Evolutionary conservation across 352 stramenopile genomes (phyloP).

Genomic region (Paralagenidium karlingii): DNA sequence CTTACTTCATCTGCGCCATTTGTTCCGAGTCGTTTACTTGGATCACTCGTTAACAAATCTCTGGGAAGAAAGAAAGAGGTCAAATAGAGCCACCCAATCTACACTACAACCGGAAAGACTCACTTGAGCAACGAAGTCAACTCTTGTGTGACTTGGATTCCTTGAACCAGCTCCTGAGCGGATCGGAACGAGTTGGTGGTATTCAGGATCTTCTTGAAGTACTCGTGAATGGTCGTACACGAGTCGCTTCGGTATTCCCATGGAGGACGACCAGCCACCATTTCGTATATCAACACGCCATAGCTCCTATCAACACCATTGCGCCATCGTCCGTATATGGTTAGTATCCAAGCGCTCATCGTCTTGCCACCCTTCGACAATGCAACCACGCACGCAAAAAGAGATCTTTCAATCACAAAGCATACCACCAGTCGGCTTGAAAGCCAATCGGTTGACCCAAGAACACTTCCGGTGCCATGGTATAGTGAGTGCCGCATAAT

Average conservation of each 20-base stretch:
- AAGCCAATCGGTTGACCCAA: slow-evolving; percentile 14
- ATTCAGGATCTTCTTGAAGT: slow-evolving; percentile 17
- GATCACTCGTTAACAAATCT: slow-evolving; percentile 16
- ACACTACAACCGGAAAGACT: too few species aligned
- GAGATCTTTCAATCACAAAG: neutral
- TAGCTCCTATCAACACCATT: slow-evolving; percentile 25
- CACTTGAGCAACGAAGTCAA: slow-evolving; percentile 20
- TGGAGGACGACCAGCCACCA: slow-evolving; percentile 39
- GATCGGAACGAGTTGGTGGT: neutral
- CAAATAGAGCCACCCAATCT: too few species aligned
- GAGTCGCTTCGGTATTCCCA: slow-evolving; percentile 49
- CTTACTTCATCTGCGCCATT: slow-evolving; percentile 12
- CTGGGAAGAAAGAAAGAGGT: slow-evolving; percentile 10
- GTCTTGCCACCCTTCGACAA: too few species aligned
- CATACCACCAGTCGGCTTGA: slow-evolving; percentile 60
- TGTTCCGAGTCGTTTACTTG: slow-evolving; percentile 22
- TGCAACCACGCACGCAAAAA: neutral
- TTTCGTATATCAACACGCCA: slow-evolving; percentile 65
- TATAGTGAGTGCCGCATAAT: slow-evolving; percentile 58
- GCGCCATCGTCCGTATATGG: too few species aligned
- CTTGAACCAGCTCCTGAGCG: neutral
- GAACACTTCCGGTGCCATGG: slow-evolving; percentile 64
- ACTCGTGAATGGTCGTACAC: slow-evolving; percentile 10
- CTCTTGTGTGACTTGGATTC: neutral
- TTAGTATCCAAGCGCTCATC: too few species aligned